phyloP scores from a whole-genome alignment of 2,329 filamentous ascomycete genomes.

The Calonectria multiphialidica region DNA sequence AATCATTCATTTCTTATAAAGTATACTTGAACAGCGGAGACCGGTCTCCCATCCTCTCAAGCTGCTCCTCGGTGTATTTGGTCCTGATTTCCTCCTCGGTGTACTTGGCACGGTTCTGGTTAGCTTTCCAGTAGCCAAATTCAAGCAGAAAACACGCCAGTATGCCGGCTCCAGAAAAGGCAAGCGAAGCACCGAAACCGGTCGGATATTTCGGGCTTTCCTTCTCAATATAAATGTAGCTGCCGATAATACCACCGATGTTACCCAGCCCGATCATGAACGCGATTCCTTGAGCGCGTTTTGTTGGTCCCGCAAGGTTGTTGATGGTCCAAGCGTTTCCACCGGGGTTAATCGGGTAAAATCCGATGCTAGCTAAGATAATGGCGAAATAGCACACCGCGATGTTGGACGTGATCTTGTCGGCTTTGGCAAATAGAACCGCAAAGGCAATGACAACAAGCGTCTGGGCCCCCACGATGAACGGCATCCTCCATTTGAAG shows the following conservation, averaged over 20 bases:
- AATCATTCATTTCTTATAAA: too few relatives aligned
- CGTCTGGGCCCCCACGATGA: slow-evolving; percentile 46
- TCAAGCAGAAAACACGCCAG: slow-evolving; percentile 33
- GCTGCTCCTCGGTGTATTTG: slow-evolving; percentile 46
- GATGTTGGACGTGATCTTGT: slow-evolving; percentile 32
- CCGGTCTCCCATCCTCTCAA: slow-evolving; percentile 47
- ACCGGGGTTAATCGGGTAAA: slow-evolving; percentile 50
- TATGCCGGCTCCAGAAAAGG: slow-evolving; percentile 34
- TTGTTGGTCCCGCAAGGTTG: slow-evolving; percentile 49
- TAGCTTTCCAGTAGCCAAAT: slow-evolving; percentile 33
- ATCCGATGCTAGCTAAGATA: slow-evolving; percentile 45
- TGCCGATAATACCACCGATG: slow-evolving; percentile 44
- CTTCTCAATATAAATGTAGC: slow-evolving; percentile 43
- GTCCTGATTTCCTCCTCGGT: slow-evolving; percentile 41
- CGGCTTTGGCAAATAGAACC: slow-evolving; percentile 34
- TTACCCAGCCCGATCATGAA: slow-evolving; percentile 48
- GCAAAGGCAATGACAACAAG: slow-evolving; percentile 46
- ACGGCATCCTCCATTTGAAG: slow-evolving; percentile 49
- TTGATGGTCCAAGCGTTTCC: slow-evolving; percentile 52
- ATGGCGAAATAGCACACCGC: slow-evolving; percentile 36
- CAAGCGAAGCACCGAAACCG: slow-evolving; percentile 40
- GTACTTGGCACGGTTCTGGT: slow-evolving; percentile 39
- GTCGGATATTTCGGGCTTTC: slow-evolving; percentile 52
- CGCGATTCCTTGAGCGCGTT: slow-evolving; percentile 51
- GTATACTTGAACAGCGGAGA: slow-evolving; percentile 45